Evolutionary conservation across 139 green algal species (phyloP), one percentile per base, ranked within the genome.

Genomic region (Chlorella sp.): DNA sequence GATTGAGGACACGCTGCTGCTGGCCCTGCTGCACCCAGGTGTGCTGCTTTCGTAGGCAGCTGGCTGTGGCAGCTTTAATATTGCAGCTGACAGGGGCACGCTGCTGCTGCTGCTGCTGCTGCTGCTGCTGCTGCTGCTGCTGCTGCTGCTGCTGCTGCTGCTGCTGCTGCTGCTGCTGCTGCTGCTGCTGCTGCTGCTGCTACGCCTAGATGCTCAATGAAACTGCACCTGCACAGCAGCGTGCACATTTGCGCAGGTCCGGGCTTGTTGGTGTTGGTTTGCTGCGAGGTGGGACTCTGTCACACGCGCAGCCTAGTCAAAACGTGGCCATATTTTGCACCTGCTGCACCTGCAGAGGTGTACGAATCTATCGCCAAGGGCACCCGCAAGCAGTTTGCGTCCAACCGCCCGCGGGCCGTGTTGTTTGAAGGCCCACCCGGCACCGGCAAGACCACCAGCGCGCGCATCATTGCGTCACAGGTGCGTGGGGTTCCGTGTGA

Each of bases 371-470:
- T 98, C 26, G 90, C 92, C 7, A 65, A 85, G 6, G 81, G 83
- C 51, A 98, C 95, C 0, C 89, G 95, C 13, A 79, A 79, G 14
- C 73, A 83, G 5, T 90, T 89, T 58, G 75, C 69, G 28, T 90
- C 83, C 82, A 95, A 93, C 88, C 88, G 93, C 30, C 93, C 95
- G 28, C 89, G 95, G 0, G 95, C 95, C 17, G 91, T 98, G 46
- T 90, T 98, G 54, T 98, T 98, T 85, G 94, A 97, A 73, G 96
- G 95, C 2, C 95, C 95, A 0, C 93, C 94, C 0, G 95, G 94
- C 58, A 93, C 93, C 48, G 96, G 96, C 73, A 98, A 98, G 89
- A 98, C 95, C 62, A 98, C 92, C 20, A 93, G 80, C 28, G 96
- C 95, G 0, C 90, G 95, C 32, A 88, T 96, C 54, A 94, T 98